Conservation (phyloP, 2,329 filamentous ascomycete species). For the Hymenoscyphus scutula region DNA sequence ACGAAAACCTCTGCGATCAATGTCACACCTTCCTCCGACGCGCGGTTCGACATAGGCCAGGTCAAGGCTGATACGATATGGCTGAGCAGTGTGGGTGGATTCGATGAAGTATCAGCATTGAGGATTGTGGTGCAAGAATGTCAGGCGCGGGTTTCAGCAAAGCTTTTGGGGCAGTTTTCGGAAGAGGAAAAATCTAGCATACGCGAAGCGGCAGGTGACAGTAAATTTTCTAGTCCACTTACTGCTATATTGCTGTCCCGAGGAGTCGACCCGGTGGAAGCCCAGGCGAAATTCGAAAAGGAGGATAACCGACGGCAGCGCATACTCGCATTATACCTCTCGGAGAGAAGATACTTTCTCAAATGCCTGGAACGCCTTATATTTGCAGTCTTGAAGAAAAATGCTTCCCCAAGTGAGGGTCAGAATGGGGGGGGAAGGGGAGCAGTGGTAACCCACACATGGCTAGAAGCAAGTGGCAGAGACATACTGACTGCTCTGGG, state of each 20-base stretch:
- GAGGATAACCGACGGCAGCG: conserved; percentile 61
- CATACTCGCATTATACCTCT: conserved; percentile 69
- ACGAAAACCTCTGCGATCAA: conserved; percentile 86
- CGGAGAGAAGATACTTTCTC: conserved; percentile 66
- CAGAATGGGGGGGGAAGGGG: conserved; percentile 15
- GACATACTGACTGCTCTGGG: conserved; percentile 15
- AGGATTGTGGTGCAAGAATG: conserved; percentile 79
- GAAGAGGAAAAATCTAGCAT: conserved; percentile 76
- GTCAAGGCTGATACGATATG: conserved; percentile 84
- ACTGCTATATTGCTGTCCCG: conserved; percentile 40
- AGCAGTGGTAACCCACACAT: conserved; percentile 4
- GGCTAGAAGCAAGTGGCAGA: conserved; percentile 18
- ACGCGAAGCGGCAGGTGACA: conserved; percentile 68
- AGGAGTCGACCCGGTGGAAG: conserved; percentile 39
- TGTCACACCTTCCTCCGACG: conserved; percentile 64
- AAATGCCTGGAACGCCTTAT: conserved; percentile 54
- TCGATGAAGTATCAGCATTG: conserved; percentile 81
- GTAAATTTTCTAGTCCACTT: conserved; percentile 57
- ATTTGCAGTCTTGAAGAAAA: conserved; percentile 21
- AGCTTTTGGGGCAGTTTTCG: conserved; percentile 70
- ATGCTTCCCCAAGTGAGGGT: conserved; percentile 30
- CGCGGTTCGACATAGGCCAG: conserved; percentile 69
- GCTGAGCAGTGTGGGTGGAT: conserved; percentile 73
- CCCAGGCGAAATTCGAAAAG: conserved; percentile 61
- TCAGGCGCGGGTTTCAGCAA: conserved; percentile 72